These are phyloP conservation scores for Solanum ahanhuiri DNA, from an alignment of 257 asterid genomes.

Conservation along the genomic window DNA sequence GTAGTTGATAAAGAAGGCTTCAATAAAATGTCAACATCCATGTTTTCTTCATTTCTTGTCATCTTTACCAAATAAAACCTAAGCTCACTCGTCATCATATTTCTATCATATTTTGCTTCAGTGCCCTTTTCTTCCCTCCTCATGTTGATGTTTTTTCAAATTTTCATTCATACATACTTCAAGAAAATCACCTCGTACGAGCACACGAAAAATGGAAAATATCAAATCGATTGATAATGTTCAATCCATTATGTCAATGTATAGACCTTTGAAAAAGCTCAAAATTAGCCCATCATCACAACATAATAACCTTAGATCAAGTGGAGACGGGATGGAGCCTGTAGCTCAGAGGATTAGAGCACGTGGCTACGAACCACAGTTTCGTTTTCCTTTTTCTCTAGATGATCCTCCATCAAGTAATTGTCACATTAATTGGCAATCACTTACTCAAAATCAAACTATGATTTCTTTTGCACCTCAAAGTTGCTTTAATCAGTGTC, in stretches of 20 bases:
- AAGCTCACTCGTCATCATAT: not conserved
- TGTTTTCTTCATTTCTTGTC: too few relatives aligned
- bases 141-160: not conserved
- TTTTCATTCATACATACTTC: not conserved
- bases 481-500: not conserved
- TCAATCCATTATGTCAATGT: not conserved
- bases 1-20: not conserved
- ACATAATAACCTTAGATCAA: not conserved
- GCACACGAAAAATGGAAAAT: not conserved
- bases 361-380: not conserved
- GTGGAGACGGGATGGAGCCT: not conserved
- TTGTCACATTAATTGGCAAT: not conserved
- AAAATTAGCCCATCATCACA: not conserved
- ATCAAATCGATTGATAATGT: not conserved
- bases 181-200: not conserved
- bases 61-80: too few relatives aligned
- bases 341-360: not conserved
- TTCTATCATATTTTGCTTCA: not conserved
- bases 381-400: conserved; percentile 25
- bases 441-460: not conserved
- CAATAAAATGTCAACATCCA: not conserved
- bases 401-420: not conserved
- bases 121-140: not conserved
- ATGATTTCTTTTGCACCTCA: conserved; percentile 28
- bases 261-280: conserved; percentile 11